Conservation (phyloP, 768 basidiomycete genomes). For the Russula emetica region DNA sequence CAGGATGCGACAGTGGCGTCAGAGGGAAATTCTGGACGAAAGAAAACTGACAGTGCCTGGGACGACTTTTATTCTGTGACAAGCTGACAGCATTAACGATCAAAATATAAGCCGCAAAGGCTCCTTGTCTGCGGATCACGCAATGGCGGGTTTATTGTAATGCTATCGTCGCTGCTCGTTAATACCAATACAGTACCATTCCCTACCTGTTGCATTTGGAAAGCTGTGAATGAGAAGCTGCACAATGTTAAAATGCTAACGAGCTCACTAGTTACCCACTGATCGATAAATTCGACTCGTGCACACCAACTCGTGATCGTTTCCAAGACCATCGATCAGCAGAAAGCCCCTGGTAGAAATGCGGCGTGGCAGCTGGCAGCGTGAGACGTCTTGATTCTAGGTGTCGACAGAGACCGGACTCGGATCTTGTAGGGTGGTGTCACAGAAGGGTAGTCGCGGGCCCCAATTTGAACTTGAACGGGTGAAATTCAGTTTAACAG, state of each 20-base stretch:
- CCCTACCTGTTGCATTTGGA: background rate
- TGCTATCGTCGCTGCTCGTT: too few relatives aligned
- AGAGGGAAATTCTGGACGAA: background rate
- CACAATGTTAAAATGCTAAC: background rate
- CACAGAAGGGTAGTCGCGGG: background rate
- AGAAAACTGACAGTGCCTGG: background rate
- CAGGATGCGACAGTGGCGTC: background rate
- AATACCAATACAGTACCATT: background rate
- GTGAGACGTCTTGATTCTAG: background rate
- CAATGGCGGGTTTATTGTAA: background rate
- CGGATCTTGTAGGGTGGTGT: background rate
- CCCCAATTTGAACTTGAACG: background rate
- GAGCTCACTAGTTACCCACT: background rate
- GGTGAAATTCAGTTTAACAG: background rate
- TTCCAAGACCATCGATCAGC: background rate
- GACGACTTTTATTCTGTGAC: background rate
- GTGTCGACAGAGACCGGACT: background rate
- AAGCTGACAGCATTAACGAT: background rate
- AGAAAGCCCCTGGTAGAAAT: background rate
- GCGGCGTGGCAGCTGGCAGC: background rate
- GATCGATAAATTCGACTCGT: background rate
- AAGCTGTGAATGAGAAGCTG: background rate
- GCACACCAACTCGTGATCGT: conserved; percentile 1
- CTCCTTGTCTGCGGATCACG: too few relatives aligned
- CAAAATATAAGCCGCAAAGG: background rate